A percentile compares a stretch with the other conserved stretches of the same genome.
These are phyloP conservation scores for Pseudopediastrum boryanum DNA, from an alignment of 139 green algal species.

Conservation along the genomic window DNA sequence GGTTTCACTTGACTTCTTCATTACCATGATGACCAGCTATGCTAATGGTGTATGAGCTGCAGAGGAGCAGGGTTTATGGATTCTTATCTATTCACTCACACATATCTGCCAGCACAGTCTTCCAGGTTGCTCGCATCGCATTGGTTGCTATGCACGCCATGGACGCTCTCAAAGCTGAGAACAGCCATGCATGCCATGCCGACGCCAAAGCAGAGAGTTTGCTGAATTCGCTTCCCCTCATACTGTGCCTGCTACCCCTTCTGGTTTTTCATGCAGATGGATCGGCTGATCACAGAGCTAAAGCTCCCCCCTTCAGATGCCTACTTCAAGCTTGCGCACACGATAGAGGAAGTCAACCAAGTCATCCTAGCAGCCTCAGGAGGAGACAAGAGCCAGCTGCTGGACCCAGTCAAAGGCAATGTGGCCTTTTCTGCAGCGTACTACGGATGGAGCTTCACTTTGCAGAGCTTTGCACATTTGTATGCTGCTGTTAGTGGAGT, in stretches of 20 bases:
- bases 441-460: conserved; percentile 93
- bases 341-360: conserved; percentile 94
- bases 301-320: conserved; percentile 97
- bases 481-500: conserved; percentile 50
- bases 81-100: too few species aligned
- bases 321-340: conserved; percentile 98
- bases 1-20: too few species aligned
- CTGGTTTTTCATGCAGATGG: conserved; percentile 59
- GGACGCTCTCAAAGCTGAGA: too few species aligned
- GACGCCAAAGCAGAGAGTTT: too few species aligned
- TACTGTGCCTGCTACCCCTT: background rate
- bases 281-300: conserved; percentile 96
- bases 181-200: too few species aligned
- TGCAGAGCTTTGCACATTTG: conserved; percentile 83
- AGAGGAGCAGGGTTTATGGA: too few species aligned
- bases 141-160: too few species aligned
- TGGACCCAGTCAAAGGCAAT: conserved; percentile 88
- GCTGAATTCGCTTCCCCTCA: too few species aligned
- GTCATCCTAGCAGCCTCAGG: conserved; percentile 46
- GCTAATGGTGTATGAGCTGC: too few species aligned
- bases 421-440: conserved; percentile 84
- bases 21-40: too few species aligned
- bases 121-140: too few species aligned
- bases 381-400: conserved; percentile 26
- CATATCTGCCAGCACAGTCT: too few species aligned